phyloP scores from a whole-genome alignment of 495 filamentous ascomycete genomes.

The Lichina pygmaea region DNA sequence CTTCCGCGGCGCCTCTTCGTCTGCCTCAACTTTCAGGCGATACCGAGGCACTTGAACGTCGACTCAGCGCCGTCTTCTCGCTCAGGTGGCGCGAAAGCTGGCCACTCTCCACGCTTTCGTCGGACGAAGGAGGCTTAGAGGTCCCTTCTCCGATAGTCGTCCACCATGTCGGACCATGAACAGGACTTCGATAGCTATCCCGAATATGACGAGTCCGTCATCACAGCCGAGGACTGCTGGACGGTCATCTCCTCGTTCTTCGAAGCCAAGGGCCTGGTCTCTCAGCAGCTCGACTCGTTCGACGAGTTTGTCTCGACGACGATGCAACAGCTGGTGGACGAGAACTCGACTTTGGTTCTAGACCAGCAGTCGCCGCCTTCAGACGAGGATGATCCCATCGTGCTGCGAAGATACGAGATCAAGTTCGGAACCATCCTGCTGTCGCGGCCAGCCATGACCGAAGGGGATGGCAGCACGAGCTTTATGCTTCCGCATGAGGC shows the following conservation, averaged over 20 bases:
- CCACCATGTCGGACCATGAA: constrained; percentile 25
- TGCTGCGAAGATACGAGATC: constrained; percentile 73
- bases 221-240: constrained; percentile 91
- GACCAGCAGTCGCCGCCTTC: constrained; percentile 58
- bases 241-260: constrained; percentile 92
- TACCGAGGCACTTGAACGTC: too few species aligned
- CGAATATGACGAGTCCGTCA: constrained; percentile 36
- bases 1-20: too few species aligned
- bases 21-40: too few species aligned
- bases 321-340: constrained; percentile 73
- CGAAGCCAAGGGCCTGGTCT: constrained; percentile 79
- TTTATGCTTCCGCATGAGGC: constrained; percentile 77
- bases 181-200: constrained; percentile 24
- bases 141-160: not conserved
- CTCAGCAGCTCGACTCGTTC: constrained; percentile 94
- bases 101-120: too few species aligned
- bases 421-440: constrained; percentile 71
- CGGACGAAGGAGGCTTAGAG: too few species aligned
- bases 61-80: too few species aligned
- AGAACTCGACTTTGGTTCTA: constrained; percentile 64
- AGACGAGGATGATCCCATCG: constrained; percentile 46
- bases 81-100: too few species aligned
- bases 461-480: constrained; percentile 65
- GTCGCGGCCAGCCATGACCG: constrained; percentile 63
- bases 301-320: constrained; percentile 85